These are phyloP conservation scores for Ganoderma resinaceum DNA, from an alignment of 1,284 basidiomycete genomes.

Conservation along the genomic window DNA sequence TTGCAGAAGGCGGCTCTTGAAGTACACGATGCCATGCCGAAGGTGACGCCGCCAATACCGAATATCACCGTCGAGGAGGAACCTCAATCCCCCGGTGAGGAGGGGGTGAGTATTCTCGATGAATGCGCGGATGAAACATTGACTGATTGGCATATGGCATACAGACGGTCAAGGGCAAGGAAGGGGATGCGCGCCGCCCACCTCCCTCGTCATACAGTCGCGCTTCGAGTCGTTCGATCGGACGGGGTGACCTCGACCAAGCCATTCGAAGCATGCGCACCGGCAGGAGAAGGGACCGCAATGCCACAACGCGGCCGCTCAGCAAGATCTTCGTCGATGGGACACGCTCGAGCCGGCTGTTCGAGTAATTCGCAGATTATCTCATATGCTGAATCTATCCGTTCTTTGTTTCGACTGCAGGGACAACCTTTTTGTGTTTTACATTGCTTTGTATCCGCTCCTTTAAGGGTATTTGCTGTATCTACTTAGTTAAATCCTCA, in stretches of 20 bases:
- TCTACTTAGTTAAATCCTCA: conserved; percentile 19
- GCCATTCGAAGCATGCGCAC: conserved; percentile 83
- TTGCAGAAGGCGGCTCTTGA: conserved; percentile 85
- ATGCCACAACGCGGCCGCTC: conserved; percentile 50
- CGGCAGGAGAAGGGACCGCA: conserved; percentile 63
- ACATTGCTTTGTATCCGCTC: conserved; percentile 5
- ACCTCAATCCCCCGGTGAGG: conserved; percentile 33
- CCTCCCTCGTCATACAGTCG: conserved; percentile 49
- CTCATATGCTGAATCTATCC: not conserved
- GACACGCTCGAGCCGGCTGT: conserved; percentile 50
- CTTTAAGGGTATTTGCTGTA: conserved; percentile 16
- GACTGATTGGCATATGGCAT: not conserved
- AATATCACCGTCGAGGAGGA: conserved; percentile 35
- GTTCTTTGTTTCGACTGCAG: not conserved
- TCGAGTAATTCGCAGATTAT: conserved; percentile 20
- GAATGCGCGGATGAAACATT: not conserved
- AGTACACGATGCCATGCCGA: conserved; percentile 61
- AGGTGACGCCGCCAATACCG: conserved; percentile 37
- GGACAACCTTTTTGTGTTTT: conserved; percentile 15
- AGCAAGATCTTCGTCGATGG: conserved; percentile 88
- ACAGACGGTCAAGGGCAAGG: conserved; percentile 50
- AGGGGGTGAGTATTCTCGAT: conserved; percentile 36
- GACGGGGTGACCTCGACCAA: conserved; percentile 81
- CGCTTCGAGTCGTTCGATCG: conserved; percentile 58
- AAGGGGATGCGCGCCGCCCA: conserved; percentile 33